Conservation (phyloP, 2,329 filamentous ascomycete genomes). For the Ceratocystiopsis brevicomis region DNA sequence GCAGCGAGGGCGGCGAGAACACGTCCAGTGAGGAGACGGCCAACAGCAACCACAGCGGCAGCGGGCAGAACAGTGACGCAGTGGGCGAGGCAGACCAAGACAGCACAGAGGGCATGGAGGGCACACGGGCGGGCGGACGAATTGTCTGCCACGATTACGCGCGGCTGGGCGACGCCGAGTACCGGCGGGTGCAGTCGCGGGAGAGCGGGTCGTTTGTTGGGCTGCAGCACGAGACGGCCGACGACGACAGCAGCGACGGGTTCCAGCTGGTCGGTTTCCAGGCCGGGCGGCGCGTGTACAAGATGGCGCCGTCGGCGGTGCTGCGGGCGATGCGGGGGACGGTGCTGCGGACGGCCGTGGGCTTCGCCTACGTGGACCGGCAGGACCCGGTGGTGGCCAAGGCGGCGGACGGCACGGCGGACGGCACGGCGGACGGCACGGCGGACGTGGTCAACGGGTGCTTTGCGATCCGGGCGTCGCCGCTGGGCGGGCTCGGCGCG, state of each 20-base stretch:
- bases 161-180: slow-evolving; percentile 4
- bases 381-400: slow-evolving; percentile 1
- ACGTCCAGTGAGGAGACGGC: no score
- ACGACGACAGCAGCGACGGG: background rate
- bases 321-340: background rate
- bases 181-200: background rate
- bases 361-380: slow-evolving; percentile 6
- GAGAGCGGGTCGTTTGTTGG: background rate
- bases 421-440: no score
- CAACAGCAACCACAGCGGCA: no score
- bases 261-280: slow-evolving; percentile 4
- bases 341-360: slow-evolving; percentile 4
- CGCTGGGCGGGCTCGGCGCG: slow-evolving; percentile 25
- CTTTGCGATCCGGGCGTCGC: slow-evolving; percentile 23
- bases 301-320: slow-evolving; percentile 1
- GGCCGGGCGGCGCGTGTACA: slow-evolving; percentile 7
- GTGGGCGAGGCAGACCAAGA: background rate
- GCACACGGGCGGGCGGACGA: background rate
- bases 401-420: background rate
- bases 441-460: slow-evolving; percentile 16
- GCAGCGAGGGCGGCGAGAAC: no score
- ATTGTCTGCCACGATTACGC: background rate
- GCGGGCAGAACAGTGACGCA: background rate
- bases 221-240: slow-evolving; percentile 2
- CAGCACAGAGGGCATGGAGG: no score